These are phyloP conservation scores for Eucalyptus caleyi DNA, from an alignment of 345 rosid genomes.

Conservation along the genomic window DNA sequence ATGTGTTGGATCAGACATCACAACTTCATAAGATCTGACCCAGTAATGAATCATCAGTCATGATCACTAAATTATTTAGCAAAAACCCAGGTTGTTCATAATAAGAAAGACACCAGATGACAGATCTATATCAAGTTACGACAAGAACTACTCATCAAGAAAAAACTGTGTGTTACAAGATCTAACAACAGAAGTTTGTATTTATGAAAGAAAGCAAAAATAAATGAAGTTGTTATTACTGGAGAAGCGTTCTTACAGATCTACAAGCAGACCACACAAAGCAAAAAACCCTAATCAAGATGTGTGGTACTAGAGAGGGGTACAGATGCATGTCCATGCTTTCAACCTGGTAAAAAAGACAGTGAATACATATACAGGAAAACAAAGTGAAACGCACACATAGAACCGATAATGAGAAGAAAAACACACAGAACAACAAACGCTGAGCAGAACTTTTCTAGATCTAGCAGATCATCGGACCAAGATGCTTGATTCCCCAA, in stretches of 20 bases:
- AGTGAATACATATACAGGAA: not conserved
- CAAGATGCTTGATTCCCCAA: slow-evolving; percentile 27
- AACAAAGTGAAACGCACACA: not conserved
- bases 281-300: not conserved
- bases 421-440: not conserved
- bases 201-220: not conserved
- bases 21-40: not conserved
- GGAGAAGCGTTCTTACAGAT: not conserved
- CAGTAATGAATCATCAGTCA: not conserved
- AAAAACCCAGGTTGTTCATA: not conserved
- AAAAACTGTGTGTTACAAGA: not conserved
- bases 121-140: not conserved
- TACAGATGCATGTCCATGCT: not conserved
- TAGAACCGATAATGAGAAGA: not conserved
- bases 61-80: not conserved
- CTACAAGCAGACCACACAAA: not conserved
- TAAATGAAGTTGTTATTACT: not conserved
- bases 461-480: slow-evolving; percentile 8
- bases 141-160: not conserved
- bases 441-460: not conserved
- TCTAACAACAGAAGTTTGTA: not conserved
- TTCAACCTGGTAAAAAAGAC: not conserved
- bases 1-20: not conserved
- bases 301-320: not conserved
- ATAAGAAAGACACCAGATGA: not conserved